Base-by-base conservation (phyloP, 345 rosid genomes). In the Acer negundo region DNA sequence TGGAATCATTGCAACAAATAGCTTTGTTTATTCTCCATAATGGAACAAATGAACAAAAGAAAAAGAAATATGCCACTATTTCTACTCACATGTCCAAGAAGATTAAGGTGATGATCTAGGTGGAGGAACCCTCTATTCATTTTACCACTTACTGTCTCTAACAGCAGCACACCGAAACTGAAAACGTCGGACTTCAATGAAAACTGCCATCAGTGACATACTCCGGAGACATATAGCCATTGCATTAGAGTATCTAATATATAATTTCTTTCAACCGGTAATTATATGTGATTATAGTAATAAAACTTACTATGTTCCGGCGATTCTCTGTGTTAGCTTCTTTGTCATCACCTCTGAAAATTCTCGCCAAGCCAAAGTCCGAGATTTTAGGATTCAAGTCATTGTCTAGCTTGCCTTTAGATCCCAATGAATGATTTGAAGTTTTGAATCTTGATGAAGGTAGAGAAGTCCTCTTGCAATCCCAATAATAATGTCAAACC, bases 401-500 rank as follows among this genome's bases (percentile, higher is more conserved):
- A 44, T 72, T 6, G 51, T 87, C 88, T 26, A 26, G 53, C 85
- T 83, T 1, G 88, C 72, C 11, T 84, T 87, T 3, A 85, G 75
- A 77, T 88, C 90, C 61, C 89, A 80, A 59, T 84, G 91, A 13
- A 88, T 80, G 6, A 88, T 84, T 51, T 85, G 81, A 23, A 87
- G 38, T 22, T 86, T 87, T 0, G 92, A 87, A 47, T 88, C 86
- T 23, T 87, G 87, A 71, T 87, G 92, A 19, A 87, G n/a, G 80
- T 90, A 88, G 31, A 85, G 59, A 70, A 85, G 87, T 58, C 91
- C 88, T 70, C 80, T 73, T 11, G 88, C 83, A 22, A 88, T 85
- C 31, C 90, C 91, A 42, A 68, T 77, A 10, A 88, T 24, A 51
- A 88, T 85, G 72, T 72, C 23, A 7, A 62, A 49, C 20, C 84